A percentile compares a stretch with the other conserved stretches of the same genome.
phyloP scores from a whole-genome alignment of 2,329 filamentous ascomycete species.

The Bipolaris zeicola region DNA sequence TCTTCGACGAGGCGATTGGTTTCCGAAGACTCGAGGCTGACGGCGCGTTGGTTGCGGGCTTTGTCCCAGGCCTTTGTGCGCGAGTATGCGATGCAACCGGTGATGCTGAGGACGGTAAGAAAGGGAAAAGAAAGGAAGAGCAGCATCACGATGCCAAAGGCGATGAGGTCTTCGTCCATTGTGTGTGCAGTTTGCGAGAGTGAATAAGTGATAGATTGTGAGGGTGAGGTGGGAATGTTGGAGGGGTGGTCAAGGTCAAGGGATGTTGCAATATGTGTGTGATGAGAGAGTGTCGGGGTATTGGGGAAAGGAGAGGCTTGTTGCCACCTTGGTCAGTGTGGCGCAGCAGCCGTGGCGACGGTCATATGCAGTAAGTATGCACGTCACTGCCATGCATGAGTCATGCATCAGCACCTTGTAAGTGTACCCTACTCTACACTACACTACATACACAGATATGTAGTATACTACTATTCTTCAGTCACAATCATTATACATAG shows the following conservation, averaged over 20 bases:
- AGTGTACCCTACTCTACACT: no score
- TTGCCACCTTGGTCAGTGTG: constrained; percentile 12
- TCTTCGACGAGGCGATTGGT: constrained; percentile 20
- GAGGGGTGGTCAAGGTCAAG: background rate
- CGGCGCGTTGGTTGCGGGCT: constrained; percentile 29
- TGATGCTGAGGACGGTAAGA: constrained; percentile 29
- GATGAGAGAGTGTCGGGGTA: no score
- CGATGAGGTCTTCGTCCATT: constrained; percentile 41
- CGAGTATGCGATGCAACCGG: constrained; percentile 33
- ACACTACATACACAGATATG: no score
- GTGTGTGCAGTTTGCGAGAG: background rate
- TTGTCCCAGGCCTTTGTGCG: constrained; percentile 44
- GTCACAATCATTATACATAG: no score
- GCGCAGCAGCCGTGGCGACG: constrained; percentile 2
- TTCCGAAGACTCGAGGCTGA: constrained; percentile 32
- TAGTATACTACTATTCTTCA: no score
- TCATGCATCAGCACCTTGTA: no score
- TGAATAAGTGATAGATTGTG: background rate
- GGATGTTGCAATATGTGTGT: no score
- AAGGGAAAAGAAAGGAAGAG: constrained; percentile 34
- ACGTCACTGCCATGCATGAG: no score
- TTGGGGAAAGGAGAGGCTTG: background rate
- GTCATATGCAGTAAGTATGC: no score
- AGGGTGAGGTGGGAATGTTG: background rate
- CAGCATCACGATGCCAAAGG: constrained; percentile 30